Evolutionary conservation across 2,329 filamentous ascomycete species (phyloP), one percentile per base, ranked within the genome.

Genomic region (Penicillium sp.): DNA sequence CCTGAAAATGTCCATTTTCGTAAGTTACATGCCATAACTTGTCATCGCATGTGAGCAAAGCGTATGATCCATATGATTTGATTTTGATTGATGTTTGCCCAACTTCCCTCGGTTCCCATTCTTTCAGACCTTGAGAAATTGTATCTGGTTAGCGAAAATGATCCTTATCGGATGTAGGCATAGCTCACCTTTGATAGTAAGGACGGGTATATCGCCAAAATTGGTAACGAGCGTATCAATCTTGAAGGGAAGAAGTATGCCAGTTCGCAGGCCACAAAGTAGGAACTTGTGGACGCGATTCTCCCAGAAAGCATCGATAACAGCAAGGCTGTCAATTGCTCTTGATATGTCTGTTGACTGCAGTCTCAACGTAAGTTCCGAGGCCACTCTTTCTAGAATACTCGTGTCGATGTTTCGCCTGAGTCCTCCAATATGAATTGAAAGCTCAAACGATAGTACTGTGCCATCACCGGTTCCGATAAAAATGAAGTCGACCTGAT

Each of bases 191-290:
- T 68, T 61, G 16, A 62, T 55, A 49, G 33, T 25, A 25, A 53
- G 46, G 5, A 45, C 41, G 30, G 16, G 37, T 46, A 46, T 27
- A 56, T 55, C 12, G 13, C 34, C 7, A 4, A 8, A 5, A 28
- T 35, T 14, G 19, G 31, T 14, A 9, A 10, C 2, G 14, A 18
- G 9, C 13, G 29, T 25, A 4, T 59, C 59, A 30, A 75, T 43
- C 27, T 66, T 60, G 35, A 73, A 64, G 12, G 68, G 64, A 14
- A 75, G 58, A 36, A 77, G 55, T 42, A 66, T 67, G 30, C 75
- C 75, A 55, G 71, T 72, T 31, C 75, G 71, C 39, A 77, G 64
- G 10, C 75, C 75, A 54, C 74, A 77, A 11, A 77, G 64, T 11
- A 76, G 37, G 53, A 63, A 56, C 27, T 56, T 57, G 11, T 51